Base-by-base conservation (phyloP, 2,329 filamentous ascomycete genomes). In the Corynespora cassiicola region DNA sequence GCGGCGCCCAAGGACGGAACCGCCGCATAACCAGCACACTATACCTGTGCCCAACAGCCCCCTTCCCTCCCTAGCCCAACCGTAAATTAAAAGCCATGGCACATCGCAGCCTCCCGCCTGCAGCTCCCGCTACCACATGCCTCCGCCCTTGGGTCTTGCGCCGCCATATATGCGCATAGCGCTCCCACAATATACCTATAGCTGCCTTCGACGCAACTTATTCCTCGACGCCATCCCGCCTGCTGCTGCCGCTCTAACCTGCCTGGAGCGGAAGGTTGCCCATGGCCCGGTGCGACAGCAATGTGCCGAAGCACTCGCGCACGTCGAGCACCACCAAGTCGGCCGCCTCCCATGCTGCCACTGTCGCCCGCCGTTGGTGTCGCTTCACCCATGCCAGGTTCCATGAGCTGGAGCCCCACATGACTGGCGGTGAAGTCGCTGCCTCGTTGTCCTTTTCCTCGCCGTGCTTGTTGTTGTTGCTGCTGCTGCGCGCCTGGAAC, bases 271-370 rank as follows among this genome's bases (percentile, higher is more conserved):
- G 53, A 54, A 55, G 50, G 49, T 59, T 58, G 34, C 23, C 45
- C 45, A 12, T 19, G 25, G 21, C 10, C 7, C 39, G 36, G 5
- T 47, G 36, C 27, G 45, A 24, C 30, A 48, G 34, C 28, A 58
- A 51, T 31, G 38, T 54, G 26, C 47, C 55, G 32, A 66, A 70
- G 45, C 68, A 68, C 37, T 72, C 70, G 39, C 69, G 60, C 40
- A 75, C 42, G 53, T 75, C 71, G 19, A 62, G 39, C 11, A 72
- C 67, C 22, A 75, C 49, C 22, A 68, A 54, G 18, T 64, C 62
- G 2, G 71, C 66, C 15, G 59, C 58, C 40, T 74, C 71, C 66
- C 70, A 74, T 14, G 66, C 65, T 2, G 70, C 61, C 40, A 63
- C 61, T 35, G 54, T 44, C 11, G 57, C 65, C 15, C 51, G 49